Evolutionary conservation across 2,329 filamentous ascomycete species (phyloP), one percentile per base, ranked within the genome.

Genomic region (Metarhizium guizhouense): DNA sequence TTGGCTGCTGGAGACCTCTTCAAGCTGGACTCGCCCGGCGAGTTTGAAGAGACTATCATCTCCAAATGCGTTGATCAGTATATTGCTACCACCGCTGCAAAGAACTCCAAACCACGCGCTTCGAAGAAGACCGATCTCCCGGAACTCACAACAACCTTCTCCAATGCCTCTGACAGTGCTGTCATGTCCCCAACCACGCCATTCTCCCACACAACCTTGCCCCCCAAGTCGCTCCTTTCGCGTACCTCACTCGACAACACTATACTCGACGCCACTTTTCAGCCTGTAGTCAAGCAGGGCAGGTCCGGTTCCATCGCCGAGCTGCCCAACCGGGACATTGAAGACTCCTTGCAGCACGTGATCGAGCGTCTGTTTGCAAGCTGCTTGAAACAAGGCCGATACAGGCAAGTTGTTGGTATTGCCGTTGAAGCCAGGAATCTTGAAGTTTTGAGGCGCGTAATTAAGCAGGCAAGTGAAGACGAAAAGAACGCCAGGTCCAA

Each of bases 41-140:
- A 99, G 76, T 99, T 96, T 68, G 94, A 99, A 73, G 92, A 99
- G 76, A 99, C 94, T 56, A 97, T 99, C 75, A 92, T 97, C 71
- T 93, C 93, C 58, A 96, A 95, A 81, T 99, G 94, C 69, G 85
- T 99, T 67, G 94, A 99, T 73, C 95, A 95, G 62, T 99, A 96
- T 76, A 96, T 99, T 67, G 86, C 90, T 57, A 81, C 92, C 47
- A 80, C 77, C 52, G 75, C 78, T 47, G 74, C 78, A 58, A 76
- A 78, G 62, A 77, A 82, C 63, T 67, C 71, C 20, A 70, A 74
- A 14, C 67, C 78, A 51, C 73, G 72, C 62, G 67, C 68, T 42
- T 68, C 67, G n/a, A 72, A 74, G 63, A 72, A 73, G 51, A 66
- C 70, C 57, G 75, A 78, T 29, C 76, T 87, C 40, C 82, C 84